Evolutionary conservation across 805 yeast species (phyloP).

Genomic region (Tetrapisispora phaffii): DNA sequence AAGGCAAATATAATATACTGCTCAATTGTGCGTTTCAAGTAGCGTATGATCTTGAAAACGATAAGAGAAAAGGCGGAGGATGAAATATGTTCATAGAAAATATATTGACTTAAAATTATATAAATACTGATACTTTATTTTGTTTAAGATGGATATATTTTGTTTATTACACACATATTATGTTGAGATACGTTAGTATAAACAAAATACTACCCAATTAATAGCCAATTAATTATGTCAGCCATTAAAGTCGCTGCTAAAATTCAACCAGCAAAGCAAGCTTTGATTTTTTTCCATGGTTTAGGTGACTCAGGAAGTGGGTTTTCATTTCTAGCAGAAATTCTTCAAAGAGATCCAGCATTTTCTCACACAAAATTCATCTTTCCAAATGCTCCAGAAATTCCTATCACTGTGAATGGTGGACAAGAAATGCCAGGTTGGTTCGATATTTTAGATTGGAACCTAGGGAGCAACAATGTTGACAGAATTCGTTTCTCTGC

Average conservation of each 20-base stretch:
- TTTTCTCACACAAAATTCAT: conserved; percentile 57
- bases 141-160: too few relatives aligned
- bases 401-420: conserved; percentile 58
- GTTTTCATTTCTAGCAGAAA: conserved; percentile 73
- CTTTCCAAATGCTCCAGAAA: conserved; percentile 83
- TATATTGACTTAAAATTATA: too few relatives aligned
- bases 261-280: conserved; percentile 40
- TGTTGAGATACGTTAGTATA: too few relatives aligned
- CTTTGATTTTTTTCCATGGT: conserved; percentile 77
- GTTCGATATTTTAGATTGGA: conserved; percentile 67
- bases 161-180: too few relatives aligned
- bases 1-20: too few relatives aligned
- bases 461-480: conserved; percentile 32
- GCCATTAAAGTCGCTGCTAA: conserved; percentile 29
- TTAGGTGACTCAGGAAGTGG: conserved; percentile 87
- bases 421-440: conserved; percentile 71
- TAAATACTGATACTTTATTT: too few relatives aligned
- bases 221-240: not conserved
- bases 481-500: conserved; percentile 48
- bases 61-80: too few relatives aligned
- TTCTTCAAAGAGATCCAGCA: conserved; percentile 37
- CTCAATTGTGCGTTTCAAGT: too few relatives aligned
- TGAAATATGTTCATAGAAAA: too few relatives aligned
- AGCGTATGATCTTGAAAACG: too few relatives aligned
- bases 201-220: not conserved